Conservation (phyloP, 495 filamentous ascomycete species). For the Cairneyella variabilis region DNA sequence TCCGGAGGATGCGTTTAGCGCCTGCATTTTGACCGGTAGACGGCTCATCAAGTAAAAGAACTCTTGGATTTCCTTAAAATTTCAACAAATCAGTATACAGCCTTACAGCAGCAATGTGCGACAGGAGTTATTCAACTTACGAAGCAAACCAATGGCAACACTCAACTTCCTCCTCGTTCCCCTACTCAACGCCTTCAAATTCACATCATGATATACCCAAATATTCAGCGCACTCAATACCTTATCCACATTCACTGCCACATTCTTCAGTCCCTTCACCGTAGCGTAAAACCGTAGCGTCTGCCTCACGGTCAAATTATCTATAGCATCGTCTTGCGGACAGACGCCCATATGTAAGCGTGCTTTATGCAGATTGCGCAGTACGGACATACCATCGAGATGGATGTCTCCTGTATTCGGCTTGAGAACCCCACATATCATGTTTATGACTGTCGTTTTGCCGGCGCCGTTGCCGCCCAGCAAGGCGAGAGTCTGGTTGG, state of each 20-base stretch:
- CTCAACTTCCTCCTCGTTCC: conserved; percentile 48
- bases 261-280: conserved; percentile 41
- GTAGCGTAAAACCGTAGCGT: conserved; percentile 47
- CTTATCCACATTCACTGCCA: conserved; percentile 37
- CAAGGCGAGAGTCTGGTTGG: conserved; percentile 32
- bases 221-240: conserved; percentile 31
- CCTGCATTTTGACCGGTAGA: conserved; percentile 46
- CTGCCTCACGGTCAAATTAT: conserved; percentile 41
- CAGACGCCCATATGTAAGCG: conserved; percentile 21
- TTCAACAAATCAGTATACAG: too few relatives aligned
- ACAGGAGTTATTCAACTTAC: too few relatives aligned
- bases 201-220: conserved; percentile 29
- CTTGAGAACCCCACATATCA: conserved; percentile 25
- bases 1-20: conserved; percentile 46
- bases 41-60: conserved; percentile 47
- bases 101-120: too few relatives aligned
- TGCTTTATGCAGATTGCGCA: conserved; percentile 17
- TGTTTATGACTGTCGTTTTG: conserved; percentile 25
- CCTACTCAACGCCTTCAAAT: conserved; percentile 41
- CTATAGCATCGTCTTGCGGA: conserved; percentile 32
- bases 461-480: conserved; percentile 31
- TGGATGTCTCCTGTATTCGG: conserved; percentile 20
- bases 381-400: conserved; percentile 19
- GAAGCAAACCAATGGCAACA: conserved; percentile 40
- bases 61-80: conserved; percentile 47